These are phyloP conservation scores for Talaromyces sp. DNA, from an alignment of 2,329 filamentous ascomycete genomes.

Conservation along the genomic window DNA sequence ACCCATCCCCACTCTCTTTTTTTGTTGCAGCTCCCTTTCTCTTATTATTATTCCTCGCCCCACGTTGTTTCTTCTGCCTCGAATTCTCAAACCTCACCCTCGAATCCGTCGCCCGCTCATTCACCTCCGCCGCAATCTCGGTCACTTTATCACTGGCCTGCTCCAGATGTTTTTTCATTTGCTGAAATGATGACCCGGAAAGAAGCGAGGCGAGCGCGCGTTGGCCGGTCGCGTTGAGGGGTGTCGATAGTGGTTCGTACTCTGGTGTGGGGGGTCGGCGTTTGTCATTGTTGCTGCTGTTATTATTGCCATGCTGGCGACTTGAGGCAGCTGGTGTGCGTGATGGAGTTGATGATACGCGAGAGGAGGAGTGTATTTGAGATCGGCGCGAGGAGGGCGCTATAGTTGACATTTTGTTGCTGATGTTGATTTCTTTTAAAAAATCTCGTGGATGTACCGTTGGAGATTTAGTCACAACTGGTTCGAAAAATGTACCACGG, in stretches of 20 bases:
- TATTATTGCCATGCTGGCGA: background rate
- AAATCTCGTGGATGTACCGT: background rate
- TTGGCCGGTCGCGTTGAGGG: slow-evolving; percentile 46
- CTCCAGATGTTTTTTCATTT: slow-evolving; percentile 46
- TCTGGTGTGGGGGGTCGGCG: slow-evolving; percentile 20
- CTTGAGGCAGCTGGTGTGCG: background rate
- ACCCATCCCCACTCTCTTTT: slow-evolving; percentile 17
- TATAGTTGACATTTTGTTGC: background rate
- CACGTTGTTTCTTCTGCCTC: background rate
- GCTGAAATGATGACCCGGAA: slow-evolving; percentile 34
- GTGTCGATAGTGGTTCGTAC: slow-evolving; percentile 51
- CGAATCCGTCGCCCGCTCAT: slow-evolving; percentile 47
- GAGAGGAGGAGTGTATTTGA: slow-evolving; percentile 2
- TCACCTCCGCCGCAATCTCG: slow-evolving; percentile 48
- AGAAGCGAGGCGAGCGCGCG: slow-evolving; percentile 43
- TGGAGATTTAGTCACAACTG: background rate
- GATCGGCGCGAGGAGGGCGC: background rate
- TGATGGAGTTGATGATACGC: background rate
- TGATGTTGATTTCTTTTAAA: background rate
- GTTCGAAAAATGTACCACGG: background rate
- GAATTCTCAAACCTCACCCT: slow-evolving; percentile 31
- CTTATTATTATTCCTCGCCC: slow-evolving; percentile 25
- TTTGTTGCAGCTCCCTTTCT: slow-evolving; percentile 19
- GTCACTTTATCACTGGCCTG: slow-evolving; percentile 45
- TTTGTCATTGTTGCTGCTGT: slow-evolving; percentile 3